Evolutionary conservation across 2,329 filamentous ascomycete genomes (phyloP).

Genomic region (Zalaria obscura): DNA sequence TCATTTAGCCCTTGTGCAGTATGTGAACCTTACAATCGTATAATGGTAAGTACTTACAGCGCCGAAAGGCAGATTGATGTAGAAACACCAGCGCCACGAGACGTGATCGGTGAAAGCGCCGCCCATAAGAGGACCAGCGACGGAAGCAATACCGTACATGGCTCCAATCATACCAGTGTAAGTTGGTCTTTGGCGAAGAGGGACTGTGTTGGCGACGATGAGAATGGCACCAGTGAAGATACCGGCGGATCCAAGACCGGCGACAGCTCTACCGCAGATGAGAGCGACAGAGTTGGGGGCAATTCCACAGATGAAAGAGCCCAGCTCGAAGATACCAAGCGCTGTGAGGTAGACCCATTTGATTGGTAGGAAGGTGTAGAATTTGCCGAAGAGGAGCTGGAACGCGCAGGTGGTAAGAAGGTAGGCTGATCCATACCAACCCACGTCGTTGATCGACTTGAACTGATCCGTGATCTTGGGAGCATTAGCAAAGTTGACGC

Average conservation of each 20-base stretch:
- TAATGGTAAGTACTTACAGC: constrained; percentile 7
- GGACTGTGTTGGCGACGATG: constrained; percentile 32
- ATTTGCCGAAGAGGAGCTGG: constrained; percentile 27
- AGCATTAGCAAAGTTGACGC: neutral
- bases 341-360: constrained; percentile 7
- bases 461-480: constrained; percentile 14
- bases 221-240: constrained; percentile 36
- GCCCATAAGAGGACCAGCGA: constrained; percentile 32
- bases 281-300: constrained; percentile 36
- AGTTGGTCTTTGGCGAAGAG: constrained; percentile 30
- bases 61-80: constrained; percentile 40
- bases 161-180: constrained; percentile 37
- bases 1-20: too few species aligned
- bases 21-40: too few species aligned
- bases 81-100: constrained; percentile 37
- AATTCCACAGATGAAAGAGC: constrained; percentile 25
- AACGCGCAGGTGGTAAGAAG: constrained; percentile 26
- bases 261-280: constrained; percentile 37
- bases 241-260: constrained; percentile 36
- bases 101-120: constrained; percentile 25
- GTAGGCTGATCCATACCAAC: constrained; percentile 17
- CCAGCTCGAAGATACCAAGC: constrained; percentile 7
- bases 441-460: constrained; percentile 10
- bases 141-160: constrained; percentile 32
- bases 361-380: constrained; percentile 29